phyloP scores from a whole-genome alignment of 1,284 basidiomycete genomes.

The Neotropicomus parvogracilis region DNA sequence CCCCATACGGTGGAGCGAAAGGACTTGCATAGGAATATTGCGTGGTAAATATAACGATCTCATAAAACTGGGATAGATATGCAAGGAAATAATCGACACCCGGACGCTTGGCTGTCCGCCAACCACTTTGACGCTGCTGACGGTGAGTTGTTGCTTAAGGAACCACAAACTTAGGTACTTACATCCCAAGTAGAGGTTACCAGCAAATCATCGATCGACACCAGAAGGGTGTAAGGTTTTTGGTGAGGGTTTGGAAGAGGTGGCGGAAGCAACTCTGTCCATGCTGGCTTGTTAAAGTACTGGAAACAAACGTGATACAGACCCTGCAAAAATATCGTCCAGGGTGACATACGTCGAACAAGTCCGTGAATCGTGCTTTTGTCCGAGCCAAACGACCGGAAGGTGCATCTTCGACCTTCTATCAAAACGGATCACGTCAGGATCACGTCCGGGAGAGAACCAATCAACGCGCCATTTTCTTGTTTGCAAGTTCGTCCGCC shows the following conservation, averaged over 20 bases:
- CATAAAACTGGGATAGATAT: conserved; percentile 96
- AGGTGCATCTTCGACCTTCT: conserved; percentile 39
- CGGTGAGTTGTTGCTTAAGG: neutral
- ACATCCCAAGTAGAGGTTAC: conserved; percentile 95
- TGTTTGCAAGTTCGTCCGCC: conserved; percentile 47
- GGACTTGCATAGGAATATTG: conserved; percentile 83
- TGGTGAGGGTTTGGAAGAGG: conserved; percentile 81
- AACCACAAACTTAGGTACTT: conserved; percentile 34
- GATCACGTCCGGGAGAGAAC: conserved; percentile 14
- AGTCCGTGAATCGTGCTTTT: conserved; percentile 29
- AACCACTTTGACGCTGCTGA: conserved; percentile 70
- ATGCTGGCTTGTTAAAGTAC: conserved; percentile 91
- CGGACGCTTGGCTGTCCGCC: conserved; percentile 90
- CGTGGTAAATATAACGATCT: conserved; percentile 93
- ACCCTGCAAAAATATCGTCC: neutral
- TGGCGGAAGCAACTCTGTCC: conserved; percentile 88
- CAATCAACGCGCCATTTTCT: conserved; percentile 44
- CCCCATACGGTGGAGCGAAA: neutral
- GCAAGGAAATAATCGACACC: conserved; percentile 97
- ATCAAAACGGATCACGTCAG: conserved; percentile 16
- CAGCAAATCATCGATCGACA: conserved; percentile 91
- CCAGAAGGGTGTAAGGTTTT: conserved; percentile 88
- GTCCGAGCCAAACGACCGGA: neutral
- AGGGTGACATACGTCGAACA: conserved; percentile 56
- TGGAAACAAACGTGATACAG: conserved; percentile 31